These are phyloP conservation scores for Aspergillus egyptiacus DNA, from an alignment of 495 filamentous ascomycete species.

Conservation along the genomic window DNA sequence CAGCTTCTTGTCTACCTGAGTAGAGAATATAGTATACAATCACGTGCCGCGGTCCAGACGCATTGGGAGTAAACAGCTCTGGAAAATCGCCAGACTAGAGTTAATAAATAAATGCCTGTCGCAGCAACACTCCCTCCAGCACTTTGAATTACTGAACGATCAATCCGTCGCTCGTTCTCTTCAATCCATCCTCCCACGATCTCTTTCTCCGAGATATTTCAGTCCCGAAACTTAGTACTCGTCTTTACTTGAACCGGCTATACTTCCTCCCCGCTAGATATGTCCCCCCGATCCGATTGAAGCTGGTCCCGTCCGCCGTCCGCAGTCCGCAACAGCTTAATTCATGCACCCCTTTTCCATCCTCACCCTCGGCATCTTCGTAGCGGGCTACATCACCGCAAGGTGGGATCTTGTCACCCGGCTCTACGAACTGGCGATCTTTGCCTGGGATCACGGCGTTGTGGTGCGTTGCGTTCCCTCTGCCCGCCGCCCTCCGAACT, in stretches of 20 bases:
- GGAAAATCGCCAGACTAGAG: constrained; percentile 6
- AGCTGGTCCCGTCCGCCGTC: too few relatives aligned
- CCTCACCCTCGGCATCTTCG: constrained; percentile 92
- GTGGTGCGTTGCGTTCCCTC: constrained; percentile 57
- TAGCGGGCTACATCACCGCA: constrained; percentile 98
- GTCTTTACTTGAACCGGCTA: not conserved
- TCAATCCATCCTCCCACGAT: not conserved
- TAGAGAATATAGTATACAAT: constrained; percentile 8
- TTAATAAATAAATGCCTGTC: not conserved
- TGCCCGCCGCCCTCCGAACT: not conserved
- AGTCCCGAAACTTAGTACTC: not conserved
- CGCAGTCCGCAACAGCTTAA: constrained; percentile 30
- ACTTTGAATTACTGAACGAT: not conserved
- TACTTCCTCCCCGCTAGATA: constrained; percentile 3
- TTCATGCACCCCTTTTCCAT: constrained; percentile 97
- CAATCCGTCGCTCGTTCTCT: not conserved
- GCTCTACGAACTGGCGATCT: constrained; percentile 90
- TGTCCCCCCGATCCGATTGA: constrained; percentile 30
- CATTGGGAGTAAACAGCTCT: constrained; percentile 7
- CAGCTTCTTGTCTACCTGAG: too few relatives aligned
- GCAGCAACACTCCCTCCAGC: not conserved
- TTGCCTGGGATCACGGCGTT: constrained; percentile 98
- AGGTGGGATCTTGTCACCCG: constrained; percentile 96
- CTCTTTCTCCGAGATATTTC: not conserved
- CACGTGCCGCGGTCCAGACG: constrained; percentile 8